Evolutionary conservation across 768 basidiomycete species (phyloP).

Genomic region (Lenzites betulinus): DNA sequence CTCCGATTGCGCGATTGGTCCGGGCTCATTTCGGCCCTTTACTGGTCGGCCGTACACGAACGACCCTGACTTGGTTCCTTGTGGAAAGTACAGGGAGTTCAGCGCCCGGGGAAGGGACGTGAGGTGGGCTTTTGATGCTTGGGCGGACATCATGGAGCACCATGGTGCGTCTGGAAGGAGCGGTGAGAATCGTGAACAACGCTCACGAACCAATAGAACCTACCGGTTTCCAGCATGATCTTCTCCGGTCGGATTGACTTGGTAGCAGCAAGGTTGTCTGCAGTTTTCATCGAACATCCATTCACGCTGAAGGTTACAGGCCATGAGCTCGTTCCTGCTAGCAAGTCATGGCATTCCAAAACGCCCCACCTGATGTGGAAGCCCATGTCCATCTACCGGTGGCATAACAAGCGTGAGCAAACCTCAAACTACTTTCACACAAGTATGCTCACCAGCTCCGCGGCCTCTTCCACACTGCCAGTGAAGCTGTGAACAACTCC

Average conservation of each 20-base stretch:
- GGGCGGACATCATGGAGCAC: conserved; percentile 69
- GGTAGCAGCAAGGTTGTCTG: conserved; percentile 57
- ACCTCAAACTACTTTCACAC: no score
- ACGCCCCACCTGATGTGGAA: conserved; percentile 57
- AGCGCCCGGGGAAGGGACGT: conserved; percentile 48
- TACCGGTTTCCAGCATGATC: conserved; percentile 78
- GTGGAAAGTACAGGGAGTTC: conserved; percentile 52
- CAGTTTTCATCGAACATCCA: conserved; percentile 77
- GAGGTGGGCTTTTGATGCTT: conserved; percentile 57
- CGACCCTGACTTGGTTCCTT: conserved; percentile 53
- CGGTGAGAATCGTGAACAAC: not conserved
- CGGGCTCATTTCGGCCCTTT: conserved; percentile 80
- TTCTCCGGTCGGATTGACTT: conserved; percentile 57
- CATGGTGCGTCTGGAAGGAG: conserved; percentile 60
- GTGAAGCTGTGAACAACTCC: conserved; percentile 88
- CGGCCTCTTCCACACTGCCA: conserved; percentile 60
- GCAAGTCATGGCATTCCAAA: not conserved
- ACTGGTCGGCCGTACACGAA: conserved; percentile 62
- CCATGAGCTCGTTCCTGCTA: not conserved
- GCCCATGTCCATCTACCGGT: conserved; percentile 65
- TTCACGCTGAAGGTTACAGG: conserved; percentile 50
- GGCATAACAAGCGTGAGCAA: no score
- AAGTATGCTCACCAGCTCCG: conserved; percentile 69
- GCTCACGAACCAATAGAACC: not conserved
- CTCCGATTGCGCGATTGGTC: conserved; percentile 58